Evolutionary conservation across 78 protist species (phyloP).

Genomic region (Monosiga brevicollis): DNA sequence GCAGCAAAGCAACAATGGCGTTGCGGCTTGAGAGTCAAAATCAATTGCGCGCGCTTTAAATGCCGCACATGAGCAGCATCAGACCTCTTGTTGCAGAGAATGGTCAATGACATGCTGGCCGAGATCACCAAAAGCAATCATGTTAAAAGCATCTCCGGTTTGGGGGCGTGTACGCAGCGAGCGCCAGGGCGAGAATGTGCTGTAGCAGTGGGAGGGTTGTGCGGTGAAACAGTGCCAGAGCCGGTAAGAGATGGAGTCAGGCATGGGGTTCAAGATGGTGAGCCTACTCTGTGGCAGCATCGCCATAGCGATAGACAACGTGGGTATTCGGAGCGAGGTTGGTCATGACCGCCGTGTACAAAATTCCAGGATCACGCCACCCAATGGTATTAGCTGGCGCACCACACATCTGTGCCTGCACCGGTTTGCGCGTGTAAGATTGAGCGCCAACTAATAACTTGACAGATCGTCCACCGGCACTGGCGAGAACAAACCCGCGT

Average conservation of each 20-base stretch:
- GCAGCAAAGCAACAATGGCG: too few species aligned
- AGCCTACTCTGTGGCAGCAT: not conserved
- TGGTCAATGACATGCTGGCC: not conserved
- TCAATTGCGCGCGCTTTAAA: too few species aligned
- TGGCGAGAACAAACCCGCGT: too few species aligned
- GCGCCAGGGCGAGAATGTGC: too few species aligned
- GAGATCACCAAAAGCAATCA: not conserved
- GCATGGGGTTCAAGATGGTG: not conserved
- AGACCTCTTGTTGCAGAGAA: not conserved
- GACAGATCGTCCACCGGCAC: too few species aligned
- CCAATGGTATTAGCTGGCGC: not conserved
- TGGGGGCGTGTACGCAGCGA: too few species aligned
- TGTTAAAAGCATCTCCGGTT: not conserved
- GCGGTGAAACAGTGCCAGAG: not conserved
- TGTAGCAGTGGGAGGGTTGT: not conserved
- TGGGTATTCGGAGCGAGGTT: not conserved
- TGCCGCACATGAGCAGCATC: not conserved
- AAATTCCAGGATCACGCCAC: not conserved
- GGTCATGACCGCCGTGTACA: not conserved
- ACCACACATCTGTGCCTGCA: not conserved
- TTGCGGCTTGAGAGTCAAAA: too few species aligned
- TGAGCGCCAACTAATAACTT: not conserved
- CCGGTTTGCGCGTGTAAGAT: not conserved
- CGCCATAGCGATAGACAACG: not conserved
- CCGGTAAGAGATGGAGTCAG: not conserved